phyloP scores from a whole-genome alignment of 2,329 filamentous ascomycete genomes.

The Amphichorda felina region DNA sequence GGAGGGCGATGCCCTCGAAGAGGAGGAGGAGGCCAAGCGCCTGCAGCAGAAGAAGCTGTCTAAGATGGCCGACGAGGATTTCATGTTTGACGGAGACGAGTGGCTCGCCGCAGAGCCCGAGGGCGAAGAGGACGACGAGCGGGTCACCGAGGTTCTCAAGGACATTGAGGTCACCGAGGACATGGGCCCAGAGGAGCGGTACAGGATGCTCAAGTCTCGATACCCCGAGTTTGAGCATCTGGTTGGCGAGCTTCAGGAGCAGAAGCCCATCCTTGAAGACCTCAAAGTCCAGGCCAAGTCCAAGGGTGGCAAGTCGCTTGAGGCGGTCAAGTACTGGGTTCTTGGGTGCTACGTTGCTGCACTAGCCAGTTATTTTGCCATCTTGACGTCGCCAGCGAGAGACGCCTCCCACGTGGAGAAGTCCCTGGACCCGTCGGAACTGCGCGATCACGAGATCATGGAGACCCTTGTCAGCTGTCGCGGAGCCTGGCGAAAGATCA shows the following conservation, averaged over 20 bases:
- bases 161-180: conserved; percentile 71
- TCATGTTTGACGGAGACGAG: conserved; percentile 81
- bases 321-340: conserved; percentile 64
- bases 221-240: conserved; percentile 91
- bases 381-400: conserved; percentile 70
- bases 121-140: conserved; percentile 42
- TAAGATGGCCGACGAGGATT: conserved; percentile 84
- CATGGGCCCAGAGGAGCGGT: conserved; percentile 63
- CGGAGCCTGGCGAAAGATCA: conserved; percentile 66
- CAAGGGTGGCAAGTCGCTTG: conserved; percentile 38
- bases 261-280: conserved; percentile 53
- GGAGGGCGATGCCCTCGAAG: conserved; percentile 64
- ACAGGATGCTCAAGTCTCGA: conserved; percentile 62
- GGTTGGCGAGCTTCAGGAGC: conserved; percentile 63
- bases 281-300: conserved; percentile 46
- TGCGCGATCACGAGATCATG: conserved; percentile 90
- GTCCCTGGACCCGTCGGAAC: conserved; percentile 61
- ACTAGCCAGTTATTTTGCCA: conserved; percentile 86
- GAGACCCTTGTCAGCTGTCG: conserved; percentile 68
- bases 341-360: conserved; percentile 78
- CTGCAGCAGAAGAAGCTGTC: conserved; percentile 85
- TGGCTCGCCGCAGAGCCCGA: conserved; percentile 55
- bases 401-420: conserved; percentile 40
- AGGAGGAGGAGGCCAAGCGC: conserved; percentile 81
- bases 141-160: conserved; percentile 79